Conservation (phyloP, 75 land plant genomes). For the Azolla pinnata region DNA sequence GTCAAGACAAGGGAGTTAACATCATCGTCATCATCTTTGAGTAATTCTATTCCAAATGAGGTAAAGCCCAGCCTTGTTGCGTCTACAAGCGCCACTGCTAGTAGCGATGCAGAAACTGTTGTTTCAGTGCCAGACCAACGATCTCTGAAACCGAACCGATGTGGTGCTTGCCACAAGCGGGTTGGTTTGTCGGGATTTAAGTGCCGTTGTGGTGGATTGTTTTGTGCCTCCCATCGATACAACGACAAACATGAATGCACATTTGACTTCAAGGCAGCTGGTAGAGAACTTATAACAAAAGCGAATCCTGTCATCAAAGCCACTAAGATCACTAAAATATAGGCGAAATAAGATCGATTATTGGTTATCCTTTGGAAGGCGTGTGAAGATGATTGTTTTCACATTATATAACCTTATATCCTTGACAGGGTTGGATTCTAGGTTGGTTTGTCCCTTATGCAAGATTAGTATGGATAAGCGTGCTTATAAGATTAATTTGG, state of each 20-base stretch:
- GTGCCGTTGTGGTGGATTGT: slow-evolving; percentile 58
- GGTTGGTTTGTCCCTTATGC: no score
- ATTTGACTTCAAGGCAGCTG: slow-evolving; percentile 55
- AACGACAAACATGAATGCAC: slow-evolving; percentile 57
- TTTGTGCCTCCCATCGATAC: slow-evolving; percentile 56
- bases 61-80: no score
- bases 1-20: not conserved
- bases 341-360: no score
- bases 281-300: slow-evolving; percentile 51
- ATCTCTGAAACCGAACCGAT: slow-evolving; percentile 28
- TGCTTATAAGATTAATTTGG: no score
- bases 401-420: no score
- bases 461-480: no score
- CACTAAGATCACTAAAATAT: slow-evolving; percentile 50
- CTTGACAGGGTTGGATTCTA: no score
- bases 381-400: no score
- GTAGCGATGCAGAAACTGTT: not conserved
- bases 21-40: no score
- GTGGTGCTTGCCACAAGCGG: slow-evolving; percentile 46
- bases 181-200: slow-evolving; percentile 64
- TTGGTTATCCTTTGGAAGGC: no score
- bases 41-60: no score
- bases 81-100: not conserved
- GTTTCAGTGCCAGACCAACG: not conserved
- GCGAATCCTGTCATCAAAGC: slow-evolving; percentile 70